Percentiles rank a stretch among this genome's conserved stretches.
Conservation (phyloP, 345 rosid species). For the Rhodomyrtus tomentosa region DNA sequence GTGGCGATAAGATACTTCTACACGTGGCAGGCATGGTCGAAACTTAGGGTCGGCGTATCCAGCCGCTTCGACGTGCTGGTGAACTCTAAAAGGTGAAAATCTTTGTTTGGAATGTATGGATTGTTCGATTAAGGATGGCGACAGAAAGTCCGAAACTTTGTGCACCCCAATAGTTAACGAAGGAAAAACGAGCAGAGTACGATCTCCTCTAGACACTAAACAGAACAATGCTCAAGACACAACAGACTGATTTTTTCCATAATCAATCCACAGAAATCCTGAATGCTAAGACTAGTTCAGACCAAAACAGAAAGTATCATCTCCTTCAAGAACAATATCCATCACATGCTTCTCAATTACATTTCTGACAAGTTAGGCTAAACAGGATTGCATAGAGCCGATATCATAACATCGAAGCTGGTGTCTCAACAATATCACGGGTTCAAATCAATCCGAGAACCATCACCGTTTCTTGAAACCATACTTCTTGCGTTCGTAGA, state of each 20-base stretch:
- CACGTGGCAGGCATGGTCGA: not conserved
- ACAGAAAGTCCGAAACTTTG: not conserved
- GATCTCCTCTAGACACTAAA: not conserved
- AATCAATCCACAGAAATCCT: not conserved
- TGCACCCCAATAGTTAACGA: not conserved
- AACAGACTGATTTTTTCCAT: not conserved
- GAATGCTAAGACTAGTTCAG: not conserved
- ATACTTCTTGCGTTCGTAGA: constrained; percentile 26
- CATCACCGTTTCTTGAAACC: constrained; percentile 27
- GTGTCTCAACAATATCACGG: too few relatives aligned
- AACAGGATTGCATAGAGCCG: not conserved
- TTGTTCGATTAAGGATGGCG: not conserved
- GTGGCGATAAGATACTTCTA: not conserved
- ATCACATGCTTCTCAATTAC: not conserved
- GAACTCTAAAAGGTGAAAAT: not conserved
- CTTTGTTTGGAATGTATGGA: not conserved
- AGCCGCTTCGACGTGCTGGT: not conserved
- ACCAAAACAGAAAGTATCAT: not conserved
- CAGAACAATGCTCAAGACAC: not conserved
- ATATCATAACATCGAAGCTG: too few relatives aligned
- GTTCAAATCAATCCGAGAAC: too few relatives aligned
- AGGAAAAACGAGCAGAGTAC: not conserved
- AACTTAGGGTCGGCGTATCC: not conserved
- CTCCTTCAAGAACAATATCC: not conserved
- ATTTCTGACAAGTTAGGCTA: not conserved